Evolutionary conservation across 1,284 basidiomycete species (phyloP), one percentile per base, ranked within the genome.

Genomic region (Bjerkandera adusta): DNA sequence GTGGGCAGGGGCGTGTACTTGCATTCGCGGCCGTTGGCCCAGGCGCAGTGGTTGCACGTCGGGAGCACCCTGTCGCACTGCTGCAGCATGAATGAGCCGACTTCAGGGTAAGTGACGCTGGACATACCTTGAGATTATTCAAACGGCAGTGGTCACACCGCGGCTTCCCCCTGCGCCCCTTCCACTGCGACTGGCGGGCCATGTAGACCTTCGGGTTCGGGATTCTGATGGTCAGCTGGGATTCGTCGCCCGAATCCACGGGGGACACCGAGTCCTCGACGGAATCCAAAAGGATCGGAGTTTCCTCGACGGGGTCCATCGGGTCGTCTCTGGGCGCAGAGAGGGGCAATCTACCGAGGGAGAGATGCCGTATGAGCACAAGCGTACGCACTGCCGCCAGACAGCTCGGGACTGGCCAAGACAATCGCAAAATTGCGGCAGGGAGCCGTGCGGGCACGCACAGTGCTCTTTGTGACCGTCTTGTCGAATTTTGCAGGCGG

Each of bases 61-160:
- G 83, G 83, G 37, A 82, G 69, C 26, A 81, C 77, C 51, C 84
- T 75, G 62, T 86, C 84, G 58, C 83, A 86, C 83, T 86, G 52
- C 22, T 34, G n/a, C 29, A 18, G 27, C 12, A 29, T 18, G 39
- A 38, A 41, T 42, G 13, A 45, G 16, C 16, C 15, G 18, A 20
- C 25, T 41, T 13, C 26, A 25, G 25, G 18, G 22, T 15, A 36
- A 36, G 20, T 11, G 27, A 25, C n/a, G 42, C 53, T 49, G 49
- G 54, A 67, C 72, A 53, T 48, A 83, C 83, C 71, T 85, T 86
- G 48, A 85, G 68, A 65, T 86, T 86, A 61, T 81, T 80, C 51
- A 76, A 59, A 27, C 83, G 79, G 66, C 83, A 86, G 58, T 80
- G 75, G 65, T 86, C 83, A 59, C 83, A 85, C 45, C 83, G 72